Percentiles rank a stretch among this genome's conserved stretches.
Conservation (phyloP, 768 basidiomycete species). For the Amanita thiersii region DNA sequence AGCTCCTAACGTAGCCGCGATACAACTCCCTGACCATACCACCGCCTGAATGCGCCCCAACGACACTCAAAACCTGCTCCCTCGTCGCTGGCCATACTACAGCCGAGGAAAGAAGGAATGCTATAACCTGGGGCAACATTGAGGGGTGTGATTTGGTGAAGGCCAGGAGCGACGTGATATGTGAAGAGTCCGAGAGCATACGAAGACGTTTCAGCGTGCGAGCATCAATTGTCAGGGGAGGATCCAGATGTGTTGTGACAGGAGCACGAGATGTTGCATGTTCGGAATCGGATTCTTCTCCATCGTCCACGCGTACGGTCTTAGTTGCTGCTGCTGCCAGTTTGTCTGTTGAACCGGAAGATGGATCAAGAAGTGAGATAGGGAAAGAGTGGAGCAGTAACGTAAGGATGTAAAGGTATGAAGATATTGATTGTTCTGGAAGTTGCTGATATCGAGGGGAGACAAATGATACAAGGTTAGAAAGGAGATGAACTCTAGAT, state of each 20-base stretch:
- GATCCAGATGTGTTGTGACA: constrained; percentile 11
- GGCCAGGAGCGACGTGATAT: constrained; percentile 48
- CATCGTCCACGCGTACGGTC: constrained; percentile 17
- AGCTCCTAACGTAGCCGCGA: constrained; percentile 52
- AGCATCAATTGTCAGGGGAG: constrained; percentile 40
- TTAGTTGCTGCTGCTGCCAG: constrained; percentile 5
- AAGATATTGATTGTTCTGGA: constrained; percentile 31
- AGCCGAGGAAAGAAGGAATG: constrained; percentile 49
- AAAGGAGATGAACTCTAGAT: constrained; percentile 52
- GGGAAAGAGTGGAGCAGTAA: constrained; percentile 48
- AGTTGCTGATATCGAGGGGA: constrained; percentile 52
- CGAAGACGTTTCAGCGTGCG: constrained; percentile 58
- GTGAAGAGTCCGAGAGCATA: constrained; percentile 42
- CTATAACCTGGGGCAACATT: constrained; percentile 40
- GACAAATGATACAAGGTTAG: constrained; percentile 63
- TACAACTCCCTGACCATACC: constrained; percentile 73
- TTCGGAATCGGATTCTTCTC: constrained; percentile 35
- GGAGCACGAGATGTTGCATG: constrained; percentile 27
- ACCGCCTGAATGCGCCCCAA: constrained; percentile 40
- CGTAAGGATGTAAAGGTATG: constrained; percentile 48
- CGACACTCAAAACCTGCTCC: constrained; percentile 48
- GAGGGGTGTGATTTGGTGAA: constrained; percentile 29
- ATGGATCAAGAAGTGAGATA: constrained; percentile 40
- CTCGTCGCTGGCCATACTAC: constrained; percentile 52
- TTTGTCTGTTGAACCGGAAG: constrained; percentile 2